Percentiles rank a stretch among this genome's conserved stretches.
Evolutionary conservation across 192 early-diverging fungal genomes (phyloP).

Genomic region (Backusella psychrophila): DNA sequence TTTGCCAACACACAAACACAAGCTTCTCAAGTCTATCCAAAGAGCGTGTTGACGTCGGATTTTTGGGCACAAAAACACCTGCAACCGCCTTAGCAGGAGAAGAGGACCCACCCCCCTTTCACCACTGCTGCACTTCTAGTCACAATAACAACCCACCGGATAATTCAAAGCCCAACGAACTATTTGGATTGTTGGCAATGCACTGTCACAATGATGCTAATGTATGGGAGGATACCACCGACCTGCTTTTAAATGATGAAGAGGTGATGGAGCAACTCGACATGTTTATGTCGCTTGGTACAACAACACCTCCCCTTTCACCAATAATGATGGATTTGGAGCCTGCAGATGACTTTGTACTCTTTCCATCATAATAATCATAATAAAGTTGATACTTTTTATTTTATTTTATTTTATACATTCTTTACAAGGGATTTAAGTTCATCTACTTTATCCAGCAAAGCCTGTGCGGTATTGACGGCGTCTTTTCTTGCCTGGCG

Average conservation of each 20-base stretch:
- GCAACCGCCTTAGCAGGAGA: background rate
- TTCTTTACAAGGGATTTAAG: slow-evolving; percentile 11
- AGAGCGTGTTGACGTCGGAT: background rate
- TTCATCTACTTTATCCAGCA: slow-evolving; percentile 16
- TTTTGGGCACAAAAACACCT: background rate
- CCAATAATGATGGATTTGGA: background rate
- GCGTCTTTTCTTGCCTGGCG: background rate
- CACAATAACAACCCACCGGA: background rate
- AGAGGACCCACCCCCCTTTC: background rate
- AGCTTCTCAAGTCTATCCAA: background rate
- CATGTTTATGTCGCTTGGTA: background rate
- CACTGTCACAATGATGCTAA: background rate
- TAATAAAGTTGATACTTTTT: background rate
- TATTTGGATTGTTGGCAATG: background rate
- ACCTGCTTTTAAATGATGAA: background rate
- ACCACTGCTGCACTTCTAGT: background rate
- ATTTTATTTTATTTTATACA: background rate
- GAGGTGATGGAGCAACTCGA: background rate
- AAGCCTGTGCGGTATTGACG: background rate
- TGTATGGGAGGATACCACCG: background rate
- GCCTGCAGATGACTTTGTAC: background rate
- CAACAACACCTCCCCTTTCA: background rate
- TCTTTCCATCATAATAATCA: background rate
- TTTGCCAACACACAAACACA: background rate
- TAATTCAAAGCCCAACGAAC: background rate